Base-by-base conservation (phyloP, 2,329 filamentous ascomycete genomes). In the Epicoccum sorghinum region DNA sequence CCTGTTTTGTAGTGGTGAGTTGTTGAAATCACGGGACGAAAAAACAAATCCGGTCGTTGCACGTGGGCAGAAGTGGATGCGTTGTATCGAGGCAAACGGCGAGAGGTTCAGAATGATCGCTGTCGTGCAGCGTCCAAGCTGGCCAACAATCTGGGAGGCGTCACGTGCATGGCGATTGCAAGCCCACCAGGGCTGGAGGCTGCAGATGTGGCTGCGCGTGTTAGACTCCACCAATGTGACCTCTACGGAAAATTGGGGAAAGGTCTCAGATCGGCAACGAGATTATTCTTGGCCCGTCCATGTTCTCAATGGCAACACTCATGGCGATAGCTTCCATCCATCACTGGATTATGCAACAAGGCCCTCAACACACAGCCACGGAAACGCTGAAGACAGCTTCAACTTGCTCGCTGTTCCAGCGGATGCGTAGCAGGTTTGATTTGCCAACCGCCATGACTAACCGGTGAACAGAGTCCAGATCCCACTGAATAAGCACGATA, bases 391-490 rank as follows among this genome's bases (percentile, higher is more conserved):
- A 18, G 18, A 18, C 18, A 18, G 18, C 18, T 22, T 25, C 22
- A 14, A 12, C 10, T 13, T 32, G 12, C 30, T 14, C 4, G 41
- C 18, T 14, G 22, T 45, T 18, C 35, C 23, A 12, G 35, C n/a
- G 14, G 22, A 14, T 27, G 18, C n/a, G 4, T 29, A 30, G 50
- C 41, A 39, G 32, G 45, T 38, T 41, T 25, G 14, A 7, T 33
- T 57, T 47, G 53, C 39, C 55, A 63, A 66, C 52, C 23, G 35
- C 29, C 57, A 61, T 67, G 58, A 70, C 60, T 64, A 65, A 66
- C 58, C 22, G 36, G 35, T 30, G 42, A 40, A 45, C 52, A 58
- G 47, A 30, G 46, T 32, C 53, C 41, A 46, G 37, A 49, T 49
- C 47, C 50, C 44, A 29, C 30, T 43, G 47, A 37, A 41, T 43